Conservation (phyloP, 345 rosid species). For the Hibiscus tridactylites region DNA sequence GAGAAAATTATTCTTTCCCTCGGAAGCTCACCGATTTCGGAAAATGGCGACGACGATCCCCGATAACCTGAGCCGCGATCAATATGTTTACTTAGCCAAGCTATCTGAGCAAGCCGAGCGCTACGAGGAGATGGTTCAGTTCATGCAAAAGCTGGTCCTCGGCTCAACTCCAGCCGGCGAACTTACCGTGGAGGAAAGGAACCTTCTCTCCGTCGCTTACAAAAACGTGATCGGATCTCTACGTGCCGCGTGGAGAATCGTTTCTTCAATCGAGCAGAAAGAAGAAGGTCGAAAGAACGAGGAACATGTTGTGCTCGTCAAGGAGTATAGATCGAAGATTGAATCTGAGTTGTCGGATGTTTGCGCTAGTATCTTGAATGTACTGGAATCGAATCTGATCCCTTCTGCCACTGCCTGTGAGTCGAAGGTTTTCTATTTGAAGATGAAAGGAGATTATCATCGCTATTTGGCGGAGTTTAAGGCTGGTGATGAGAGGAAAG, state of each 20-base stretch:
- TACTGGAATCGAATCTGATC: slow-evolving; percentile 61
- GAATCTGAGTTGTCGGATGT: slow-evolving; percentile 74
- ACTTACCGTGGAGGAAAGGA: slow-evolving; percentile 88
- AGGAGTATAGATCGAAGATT: slow-evolving; percentile 89
- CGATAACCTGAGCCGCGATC: slow-evolving; percentile 65
- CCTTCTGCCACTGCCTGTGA: slow-evolving; percentile 70
- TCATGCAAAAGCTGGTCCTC: slow-evolving; percentile 77
- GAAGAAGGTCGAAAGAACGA: slow-evolving; percentile 92
- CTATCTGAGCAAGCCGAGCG: slow-evolving; percentile 98
- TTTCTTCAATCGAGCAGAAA: slow-evolving; percentile 90
- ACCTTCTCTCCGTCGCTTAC: slow-evolving; percentile 91
- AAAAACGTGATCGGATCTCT: slow-evolving; percentile 98
- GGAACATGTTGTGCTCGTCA: slow-evolving; percentile 78
- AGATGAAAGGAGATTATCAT: slow-evolving; percentile 96
- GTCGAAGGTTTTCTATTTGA: slow-evolving; percentile 82
- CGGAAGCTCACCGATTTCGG: not conserved
- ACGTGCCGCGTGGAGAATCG: slow-evolving; percentile 95
- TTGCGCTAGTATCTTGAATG: slow-evolving; percentile 61
- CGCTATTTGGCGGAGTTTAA: slow-evolving; percentile 92
- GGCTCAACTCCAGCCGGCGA: slow-evolving; percentile 71
- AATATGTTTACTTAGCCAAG: slow-evolving; percentile 86
- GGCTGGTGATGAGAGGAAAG: slow-evolving; percentile 74
- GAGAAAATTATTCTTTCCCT: not conserved
- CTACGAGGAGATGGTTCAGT: slow-evolving; percentile 92
- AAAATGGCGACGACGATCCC: slow-evolving; percentile 29